Evolutionary conservation across 306 rosid species (phyloP), one percentile per base, ranked within the genome.

Genomic region (Trichosanthes truncata): DNA sequence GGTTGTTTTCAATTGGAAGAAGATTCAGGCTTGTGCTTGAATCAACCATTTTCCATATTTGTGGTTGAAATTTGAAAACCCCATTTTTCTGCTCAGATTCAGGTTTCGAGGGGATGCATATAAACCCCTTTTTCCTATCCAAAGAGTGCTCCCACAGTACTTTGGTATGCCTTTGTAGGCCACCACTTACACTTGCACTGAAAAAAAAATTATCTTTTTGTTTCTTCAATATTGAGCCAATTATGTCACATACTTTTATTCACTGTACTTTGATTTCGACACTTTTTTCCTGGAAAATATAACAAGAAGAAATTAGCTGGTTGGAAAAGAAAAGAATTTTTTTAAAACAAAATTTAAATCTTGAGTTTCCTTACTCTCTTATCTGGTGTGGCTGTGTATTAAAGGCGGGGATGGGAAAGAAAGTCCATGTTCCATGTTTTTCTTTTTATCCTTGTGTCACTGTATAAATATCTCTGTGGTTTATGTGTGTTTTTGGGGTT

Each of bases 161-260:
- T 46, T 73, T 73, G 59, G 77, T 73, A 33, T 65, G 72, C 33
- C 77, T 29, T 73, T 73, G 77, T 73, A 72, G 77, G 77, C 38
- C 38, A 71, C 77, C 77, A 71, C 23, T 43, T 14, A 3, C 40
- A 4, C 57, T 48, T 45, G 49, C 49, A 45, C 49, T 29, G 2
- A 29, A 29, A n/a, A n/a, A n/a, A n/a, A n/a, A n/a, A n/a, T n/a
- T n/a, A n/a, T n/a, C n/a, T n/a, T n/a, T n/a, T n/a, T n/a, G 33
- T 29, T 29, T 29, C 48, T 43, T 11, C 48, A 43, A 43, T 43
- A 43, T 43, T 36, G 7, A 43, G 48, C 12, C 48, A 43, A 43
- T 43, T 13, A 12, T 63, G 71, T 63, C 43, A 29, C 18, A 23
- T 15, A 12, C 33, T 63, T 61, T 63, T 4, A 15, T 31, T 6